Evolutionary conservation across 495 filamentous ascomycete genomes (phyloP), one percentile per base, ranked within the genome.

Genomic region (Gamarada debralockiae): DNA sequence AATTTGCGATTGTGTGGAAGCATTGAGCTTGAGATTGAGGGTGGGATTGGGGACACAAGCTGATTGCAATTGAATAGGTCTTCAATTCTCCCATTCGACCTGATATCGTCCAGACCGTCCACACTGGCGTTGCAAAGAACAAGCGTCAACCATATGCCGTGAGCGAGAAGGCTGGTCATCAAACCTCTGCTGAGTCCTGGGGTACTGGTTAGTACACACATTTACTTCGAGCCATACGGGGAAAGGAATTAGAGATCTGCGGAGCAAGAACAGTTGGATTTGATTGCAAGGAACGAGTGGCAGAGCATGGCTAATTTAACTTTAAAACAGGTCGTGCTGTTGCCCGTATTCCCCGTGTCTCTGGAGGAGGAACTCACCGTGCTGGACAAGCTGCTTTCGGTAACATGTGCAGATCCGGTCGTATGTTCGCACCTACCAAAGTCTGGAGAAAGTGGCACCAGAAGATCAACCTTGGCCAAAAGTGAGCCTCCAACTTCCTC

Each of bases 391-490:
- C 93, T 77, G 93, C 93, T 61, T 98, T 98, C 77, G 93, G 93
- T 86, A 98, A 98, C 86, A 84, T 87, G 90, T 98, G 93, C 79
- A 91, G 93, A 73, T 96, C 92, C 67, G 93, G 93, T 76, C 95
- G 93, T 77, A 98, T 98, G 95, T 98, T 98, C 79, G 93, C 93
- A 59, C 93, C 93, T 60, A 98, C 93, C 75, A 97, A 97, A 85
- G 89, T 96, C 78, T 98, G 93, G 93, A 81, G 93, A 69, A 97
- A 96, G 81, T 98, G 95, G 95, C 95, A 98, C 82, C 88, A 96
- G 78, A 98, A 97, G 88, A 81, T 98, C 86, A 96, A 95, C 82
- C 83, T 93, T 69, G 84, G 83, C 70, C 92, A 98, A 84, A 93
- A 90, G 89, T 91, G 73, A 67, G 82, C 70, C 36, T 42, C 54